A percentile compares a stretch with the other conserved stretches of the same genome.
phyloP scores from a whole-genome alignment of 1,139 yeast genomes.

The Yamadazyma triangularis region DNA sequence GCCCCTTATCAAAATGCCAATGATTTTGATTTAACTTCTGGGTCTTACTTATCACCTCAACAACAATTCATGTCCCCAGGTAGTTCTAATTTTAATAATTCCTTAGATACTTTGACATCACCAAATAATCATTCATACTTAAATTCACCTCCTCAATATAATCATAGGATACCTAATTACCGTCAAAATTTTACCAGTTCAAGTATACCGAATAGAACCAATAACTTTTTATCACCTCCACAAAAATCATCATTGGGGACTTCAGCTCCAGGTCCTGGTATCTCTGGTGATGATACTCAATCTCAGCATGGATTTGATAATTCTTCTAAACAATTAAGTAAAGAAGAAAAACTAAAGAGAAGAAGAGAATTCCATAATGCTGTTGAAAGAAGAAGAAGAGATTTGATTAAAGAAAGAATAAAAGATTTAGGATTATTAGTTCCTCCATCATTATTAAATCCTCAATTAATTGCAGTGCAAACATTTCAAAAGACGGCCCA shows the following conservation, averaged over 20 bases:
- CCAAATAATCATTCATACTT: conserved; percentile 27
- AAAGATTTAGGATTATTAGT: conserved; percentile 67
- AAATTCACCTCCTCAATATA: conserved; percentile 33
- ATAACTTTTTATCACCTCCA: conserved; percentile 24
- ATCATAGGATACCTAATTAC: conserved; percentile 4
- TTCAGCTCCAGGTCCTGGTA: conserved; percentile 18
- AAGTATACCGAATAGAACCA: conserved; percentile 20
- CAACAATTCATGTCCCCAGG: conserved; percentile 22
- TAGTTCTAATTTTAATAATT: conserved; percentile 16
- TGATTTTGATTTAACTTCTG: conserved; percentile 17
- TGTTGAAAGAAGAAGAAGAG: conserved; percentile 75
- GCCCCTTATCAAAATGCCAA: conserved; percentile 16
- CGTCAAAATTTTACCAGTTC: conserved; percentile 14
- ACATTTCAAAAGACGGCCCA: conserved; percentile 36
- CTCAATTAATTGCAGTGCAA: conserved; percentile 45
- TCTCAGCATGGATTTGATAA: too few species aligned
- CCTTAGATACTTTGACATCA: conserved; percentile 27
- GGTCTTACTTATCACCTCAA: conserved; percentile 22
- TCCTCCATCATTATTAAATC: conserved; percentile 64
- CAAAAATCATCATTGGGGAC: conserved; percentile 15
- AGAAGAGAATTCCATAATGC: conserved; percentile 79
- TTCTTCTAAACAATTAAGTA: conserved; percentile 48
- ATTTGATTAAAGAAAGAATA: conserved; percentile 69
- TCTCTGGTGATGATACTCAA: conserved; percentile 8
- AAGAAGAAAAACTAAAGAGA: conserved; percentile 65